phyloP scores from a whole-genome alignment of 192 early-diverging fungal genomes.

The Endogone sp. region DNA sequence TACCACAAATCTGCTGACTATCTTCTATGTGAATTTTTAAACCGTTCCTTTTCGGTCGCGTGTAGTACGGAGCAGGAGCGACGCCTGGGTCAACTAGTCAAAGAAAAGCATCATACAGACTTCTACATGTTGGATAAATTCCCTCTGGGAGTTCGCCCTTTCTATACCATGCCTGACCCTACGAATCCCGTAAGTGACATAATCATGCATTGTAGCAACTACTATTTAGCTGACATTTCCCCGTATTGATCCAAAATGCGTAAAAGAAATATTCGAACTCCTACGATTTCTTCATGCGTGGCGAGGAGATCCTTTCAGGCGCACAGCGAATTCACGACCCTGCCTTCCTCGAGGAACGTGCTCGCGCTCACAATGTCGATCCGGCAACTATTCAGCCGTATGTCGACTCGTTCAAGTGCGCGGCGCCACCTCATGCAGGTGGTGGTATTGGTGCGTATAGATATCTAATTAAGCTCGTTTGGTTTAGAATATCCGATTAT shows the following conservation, averaged over 20 bases:
- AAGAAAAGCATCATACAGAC: conserved; percentile 93
- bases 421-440: conserved; percentile 95
- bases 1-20: conserved; percentile 2
- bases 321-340: conserved; percentile 98
- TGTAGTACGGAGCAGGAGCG: conserved; percentile 79
- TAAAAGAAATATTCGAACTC: conserved; percentile 90
- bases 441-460: conserved; percentile 78
- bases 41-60: neutral
- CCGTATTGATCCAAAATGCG: conserved; percentile 1
- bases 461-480: too few relatives aligned
- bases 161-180: conserved; percentile 99
- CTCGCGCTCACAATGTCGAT: conserved; percentile 74
- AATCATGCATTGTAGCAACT: neutral
- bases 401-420: conserved; percentile 94
- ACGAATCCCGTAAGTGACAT: conserved; percentile 45
- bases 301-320: conserved; percentile 98
- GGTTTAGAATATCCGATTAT: too few relatives aligned
- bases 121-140: conserved; percentile 99
- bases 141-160: conserved; percentile 91
- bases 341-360: conserved; percentile 71
- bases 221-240: neutral
- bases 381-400: conserved; percentile 83
- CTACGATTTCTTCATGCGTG: conserved; percentile 99
- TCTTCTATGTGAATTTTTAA: neutral
- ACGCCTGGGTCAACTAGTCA: conserved; percentile 81